Evolutionary conservation across 768 basidiomycete species (phyloP).

Genomic region (Lentinula boryana): DNA sequence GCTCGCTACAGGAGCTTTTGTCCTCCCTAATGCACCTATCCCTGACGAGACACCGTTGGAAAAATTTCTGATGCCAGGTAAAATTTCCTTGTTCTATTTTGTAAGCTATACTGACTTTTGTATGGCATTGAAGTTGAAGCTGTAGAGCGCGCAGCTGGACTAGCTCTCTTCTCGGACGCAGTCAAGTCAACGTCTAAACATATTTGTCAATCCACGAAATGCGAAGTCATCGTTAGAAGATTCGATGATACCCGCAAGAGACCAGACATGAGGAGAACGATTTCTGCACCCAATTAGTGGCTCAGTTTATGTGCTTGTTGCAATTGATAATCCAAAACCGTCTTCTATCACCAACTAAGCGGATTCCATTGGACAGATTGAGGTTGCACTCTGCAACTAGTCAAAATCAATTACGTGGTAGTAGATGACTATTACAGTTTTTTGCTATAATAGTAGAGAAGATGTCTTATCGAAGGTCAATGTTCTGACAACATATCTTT

Average conservation of each 20-base stretch:
- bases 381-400: too few relatives aligned
- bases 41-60: slow-evolving; percentile 77
- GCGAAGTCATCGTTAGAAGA: slow-evolving; percentile 78
- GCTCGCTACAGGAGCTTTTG: slow-evolving; percentile 87
- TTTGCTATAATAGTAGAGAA: too few relatives aligned
- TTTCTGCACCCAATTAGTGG: slow-evolving; percentile 41
- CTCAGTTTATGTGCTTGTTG: background rate
- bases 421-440: background rate
- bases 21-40: slow-evolving; percentile 91
- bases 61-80: slow-evolving; percentile 79
- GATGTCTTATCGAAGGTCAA: slow-evolving; percentile 20
- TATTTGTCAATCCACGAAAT: slow-evolving; percentile 86
- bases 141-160: slow-evolving; percentile 86
- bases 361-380: too few relatives aligned
- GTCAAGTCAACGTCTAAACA: slow-evolving; percentile 73
- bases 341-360: too few relatives aligned
- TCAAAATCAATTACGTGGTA: too few relatives aligned
- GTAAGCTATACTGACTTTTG: background rate
- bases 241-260: slow-evolving; percentile 90
- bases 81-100: slow-evolving; percentile 13
- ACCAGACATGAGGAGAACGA: slow-evolving; percentile 42
- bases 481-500: slow-evolving; percentile 79
- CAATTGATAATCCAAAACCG: too few relatives aligned
- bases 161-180: slow-evolving; percentile 79
- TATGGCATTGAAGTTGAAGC: slow-evolving; percentile 60